Base-by-base conservation (phyloP, 768 basidiomycete genomes). In the Dendrothele bispora region DNA sequence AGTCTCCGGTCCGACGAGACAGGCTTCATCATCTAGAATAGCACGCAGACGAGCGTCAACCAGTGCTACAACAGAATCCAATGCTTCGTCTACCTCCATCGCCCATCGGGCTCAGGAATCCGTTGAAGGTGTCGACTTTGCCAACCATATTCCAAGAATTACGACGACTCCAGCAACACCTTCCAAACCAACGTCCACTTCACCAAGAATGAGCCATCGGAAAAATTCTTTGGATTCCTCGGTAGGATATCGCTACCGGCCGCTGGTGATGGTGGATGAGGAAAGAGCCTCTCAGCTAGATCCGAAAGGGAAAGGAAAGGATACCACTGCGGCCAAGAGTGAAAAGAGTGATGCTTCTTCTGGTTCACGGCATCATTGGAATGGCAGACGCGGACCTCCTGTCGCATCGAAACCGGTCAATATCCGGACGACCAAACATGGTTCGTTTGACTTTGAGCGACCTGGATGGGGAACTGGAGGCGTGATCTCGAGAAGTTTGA, bases 381-480 rank as follows among this genome's bases (percentile, higher is more conserved):
- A 43, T 18, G 27, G 22, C 15, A 25, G 7, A 27, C 46, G 32
- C 18, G 34, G 21, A 14, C 46, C 30, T 26, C 36, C 26, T 20
- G 38, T 38, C 18, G 20, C 68, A 43, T 57, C 54, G 20, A 48
- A 39, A 20, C 28, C 41, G 20, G 18, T 41, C 12, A 37, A 37
- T 14, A 69, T 57, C 25, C 72, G 75, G 40, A 66, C 77, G 2
- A 77, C 70, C 34, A 84, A 85, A 58, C 84, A 85, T 53, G 85
- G 85, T 5, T 85, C 82, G 56, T 88, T 88, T 60, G 86, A 88
- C 58, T 88, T 88, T 54, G 87, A 88, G 63, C 72, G 85, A 28
- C 86, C 86, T 0, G 74, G 79, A 0, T 73, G 74, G 71, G 67
- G 65, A 18, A 52, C 63, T 60, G 61, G 21, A 54, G 55, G n/a